phyloP scores from a whole-genome alignment of 1,139 yeast species.

The Pichia cactophila region DNA sequence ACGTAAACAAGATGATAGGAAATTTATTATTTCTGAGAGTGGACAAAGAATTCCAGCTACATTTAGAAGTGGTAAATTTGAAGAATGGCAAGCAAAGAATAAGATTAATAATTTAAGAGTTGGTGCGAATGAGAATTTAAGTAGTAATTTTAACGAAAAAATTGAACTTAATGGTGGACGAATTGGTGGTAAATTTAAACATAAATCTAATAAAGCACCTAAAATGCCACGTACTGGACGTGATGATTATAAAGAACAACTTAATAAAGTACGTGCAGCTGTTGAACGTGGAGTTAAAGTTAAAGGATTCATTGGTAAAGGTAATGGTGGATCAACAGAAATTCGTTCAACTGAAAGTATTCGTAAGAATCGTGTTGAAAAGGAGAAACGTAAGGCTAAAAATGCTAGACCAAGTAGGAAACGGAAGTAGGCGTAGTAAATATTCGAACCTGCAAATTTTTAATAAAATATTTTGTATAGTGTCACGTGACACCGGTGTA shows the following conservation, averaged over 20 bases:
- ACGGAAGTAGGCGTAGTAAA: slow-evolving; percentile 1
- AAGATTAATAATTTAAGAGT: slow-evolving; percentile 46
- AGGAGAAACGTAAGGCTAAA: slow-evolving; percentile 73
- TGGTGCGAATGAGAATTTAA: slow-evolving; percentile 34
- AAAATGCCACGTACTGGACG: slow-evolving; percentile 81
- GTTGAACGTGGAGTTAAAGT: slow-evolving; percentile 65
- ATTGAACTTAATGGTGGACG: slow-evolving; percentile 22
- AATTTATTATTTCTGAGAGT: slow-evolving; percentile 88
- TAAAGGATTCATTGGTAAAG: slow-evolving; percentile 54
- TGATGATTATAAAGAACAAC: slow-evolving; percentile 79
- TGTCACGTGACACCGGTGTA: too few species aligned
- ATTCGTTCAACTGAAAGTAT: slow-evolving; percentile 66
- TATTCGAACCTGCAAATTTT: too few species aligned
- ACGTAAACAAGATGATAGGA: slow-evolving; percentile 74
- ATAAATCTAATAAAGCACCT: slow-evolving; percentile 73
- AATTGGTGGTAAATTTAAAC: slow-evolving; percentile 52
- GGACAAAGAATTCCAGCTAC: slow-evolving; percentile 93
- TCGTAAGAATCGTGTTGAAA: slow-evolving; percentile 61
- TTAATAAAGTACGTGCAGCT: slow-evolving; percentile 78
- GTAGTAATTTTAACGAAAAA: slow-evolving; percentile 25
- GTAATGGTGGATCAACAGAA: slow-evolving; percentile 46
- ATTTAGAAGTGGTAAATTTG: slow-evolving; percentile 84
- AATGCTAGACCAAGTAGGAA: slow-evolving; percentile 68
- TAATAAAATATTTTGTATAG: too few species aligned
- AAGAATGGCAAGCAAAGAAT: slow-evolving; percentile 78